Conservation (phyloP, 2,329 filamentous ascomycete genomes). For the Furcasterigmium furcatum region DNA sequence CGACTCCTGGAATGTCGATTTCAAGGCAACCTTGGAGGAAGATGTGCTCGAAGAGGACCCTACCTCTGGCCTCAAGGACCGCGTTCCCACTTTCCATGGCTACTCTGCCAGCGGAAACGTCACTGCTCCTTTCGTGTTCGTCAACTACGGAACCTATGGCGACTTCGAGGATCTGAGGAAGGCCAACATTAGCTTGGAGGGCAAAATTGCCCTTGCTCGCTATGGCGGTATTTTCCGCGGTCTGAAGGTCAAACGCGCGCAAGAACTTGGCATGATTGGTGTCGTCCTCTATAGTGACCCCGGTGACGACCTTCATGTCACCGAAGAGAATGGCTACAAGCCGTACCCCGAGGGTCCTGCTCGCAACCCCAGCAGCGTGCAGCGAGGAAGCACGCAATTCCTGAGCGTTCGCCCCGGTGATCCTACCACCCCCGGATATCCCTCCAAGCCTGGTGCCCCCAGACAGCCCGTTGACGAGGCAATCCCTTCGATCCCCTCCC, state of each 20-base stretch:
- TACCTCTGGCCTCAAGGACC: conserved; percentile 67
- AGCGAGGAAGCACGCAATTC: conserved; percentile 83
- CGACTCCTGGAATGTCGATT: conserved; percentile 59
- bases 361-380: conserved; percentile 82
- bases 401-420: conserved; percentile 68
- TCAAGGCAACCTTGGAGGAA: conserved; percentile 78
- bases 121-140: conserved; percentile 81
- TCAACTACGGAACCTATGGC: conserved; percentile 83
- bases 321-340: conserved; percentile 75
- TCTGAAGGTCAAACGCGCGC: conserved; percentile 87
- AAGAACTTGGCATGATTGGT: conserved; percentile 88
- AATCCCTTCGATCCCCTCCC: conserved; percentile 82
- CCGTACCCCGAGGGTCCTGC: conserved; percentile 84
- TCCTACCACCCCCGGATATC: conserved; percentile 87
- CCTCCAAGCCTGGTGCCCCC: conserved; percentile 84
- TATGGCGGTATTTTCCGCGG: conserved; percentile 88
- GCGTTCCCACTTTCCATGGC: conserved; percentile 89
- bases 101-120: conserved; percentile 93
- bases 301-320: conserved; percentile 80
- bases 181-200: conserved; percentile 71
- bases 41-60: conserved; percentile 81
- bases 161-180: conserved; percentile 81
- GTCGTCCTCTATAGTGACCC: conserved; percentile 83
- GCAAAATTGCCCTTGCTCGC: conserved; percentile 83
- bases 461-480: conserved; percentile 66